Evolutionary conservation across 257 asterid species (phyloP), one percentile per base, ranked within the genome.

Genomic region (Datura wrightii): DNA sequence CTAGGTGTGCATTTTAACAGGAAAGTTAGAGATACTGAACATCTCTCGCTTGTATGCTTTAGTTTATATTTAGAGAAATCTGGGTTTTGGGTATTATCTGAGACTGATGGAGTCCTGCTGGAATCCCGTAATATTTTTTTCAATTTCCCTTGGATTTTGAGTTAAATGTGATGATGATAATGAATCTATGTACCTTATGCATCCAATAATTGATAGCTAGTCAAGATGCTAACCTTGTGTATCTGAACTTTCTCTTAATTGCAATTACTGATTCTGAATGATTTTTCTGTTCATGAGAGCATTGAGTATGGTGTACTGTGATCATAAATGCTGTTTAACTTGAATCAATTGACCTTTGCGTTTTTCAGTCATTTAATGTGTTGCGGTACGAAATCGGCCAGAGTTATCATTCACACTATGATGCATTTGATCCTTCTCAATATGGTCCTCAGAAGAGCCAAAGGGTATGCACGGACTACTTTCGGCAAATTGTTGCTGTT

Each of bases 381-480:
- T 85, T 97, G 88, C 94, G 97, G 16, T 97, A 97, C n/a, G 97
- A 93, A 94, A 90, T 90, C 59, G 97, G 97, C 37, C 98, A 97
- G 91, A 89, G 94, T 83, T 97, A 95, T 85, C 92, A 89, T 72
- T 91, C 98, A 15, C 99, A 97, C 85, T 97, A 92, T 79, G 99
- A 97, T 89, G 96, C 99, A 39, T 94, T 95, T 87, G 91, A 89
- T 88, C 98, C 98, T 86, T 90, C 93, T 85, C 98, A 95, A 87
- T 97, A 95, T 48, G 99, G 98, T 62, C 98, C 98, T 15, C 98
- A 93, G 87, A 92, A 90, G 92, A 97, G 97, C 93, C 98, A 93
- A 87, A 91, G 99, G 96, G 99, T 97, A 92, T 85, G 85, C 48
- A 11, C 14, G 6, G 14, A 31, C 46, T 52, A 52, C 82, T 52